Percentiles rank a stretch among this genome's conserved stretches.
These are phyloP conservation scores for Coemansia guatemalensis DNA, from an alignment of 192 early-diverging fungal genomes.

Conservation along the genomic window DNA sequence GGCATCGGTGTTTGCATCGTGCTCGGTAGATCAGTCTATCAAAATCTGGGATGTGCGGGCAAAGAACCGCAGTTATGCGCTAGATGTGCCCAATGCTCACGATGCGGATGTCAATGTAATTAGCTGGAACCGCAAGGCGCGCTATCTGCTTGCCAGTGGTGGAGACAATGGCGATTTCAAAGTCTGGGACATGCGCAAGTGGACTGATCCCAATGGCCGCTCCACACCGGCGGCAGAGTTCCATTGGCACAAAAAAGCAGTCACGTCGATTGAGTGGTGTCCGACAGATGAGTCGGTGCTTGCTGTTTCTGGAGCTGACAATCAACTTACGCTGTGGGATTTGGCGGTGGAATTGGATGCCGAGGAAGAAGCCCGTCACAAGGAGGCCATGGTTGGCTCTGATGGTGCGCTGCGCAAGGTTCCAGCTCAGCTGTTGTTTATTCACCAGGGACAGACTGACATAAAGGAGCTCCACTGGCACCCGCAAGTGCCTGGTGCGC, in stretches of 20 bases:
- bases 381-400: conserved; percentile 53
- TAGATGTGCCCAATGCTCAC: conserved; percentile 76
- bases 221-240: conserved; percentile 85
- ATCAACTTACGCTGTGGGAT: conserved; percentile 98
- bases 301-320: conserved; percentile 88
- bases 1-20: conserved; percentile 87
- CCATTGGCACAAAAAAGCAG: conserved; percentile 88
- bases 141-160: conserved; percentile 90
- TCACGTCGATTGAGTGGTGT: conserved; percentile 98
- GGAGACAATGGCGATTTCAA: conserved; percentile 89
- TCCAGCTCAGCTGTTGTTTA: conserved; percentile 92
- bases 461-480: conserved; percentile 99
- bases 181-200: conserved; percentile 91
- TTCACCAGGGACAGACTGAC: conserved; percentile 90
- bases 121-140: conserved; percentile 85
- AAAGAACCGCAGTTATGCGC: conserved; percentile 66
- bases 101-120: conserved; percentile 95
- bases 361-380: conserved; percentile 74
- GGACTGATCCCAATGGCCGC: conserved; percentile 44
- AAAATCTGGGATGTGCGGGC: conserved; percentile 92
- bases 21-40: conserved; percentile 88
- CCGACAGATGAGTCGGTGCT: conserved; percentile 89
- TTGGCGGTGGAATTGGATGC: conserved; percentile 94
- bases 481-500: conserved; percentile 85
- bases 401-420: conserved; percentile 72